These are phyloP conservation scores for Phaeoacremonium minimum DNA, from an alignment of 2,329 filamentous ascomycete genomes.

Conservation along the genomic window DNA sequence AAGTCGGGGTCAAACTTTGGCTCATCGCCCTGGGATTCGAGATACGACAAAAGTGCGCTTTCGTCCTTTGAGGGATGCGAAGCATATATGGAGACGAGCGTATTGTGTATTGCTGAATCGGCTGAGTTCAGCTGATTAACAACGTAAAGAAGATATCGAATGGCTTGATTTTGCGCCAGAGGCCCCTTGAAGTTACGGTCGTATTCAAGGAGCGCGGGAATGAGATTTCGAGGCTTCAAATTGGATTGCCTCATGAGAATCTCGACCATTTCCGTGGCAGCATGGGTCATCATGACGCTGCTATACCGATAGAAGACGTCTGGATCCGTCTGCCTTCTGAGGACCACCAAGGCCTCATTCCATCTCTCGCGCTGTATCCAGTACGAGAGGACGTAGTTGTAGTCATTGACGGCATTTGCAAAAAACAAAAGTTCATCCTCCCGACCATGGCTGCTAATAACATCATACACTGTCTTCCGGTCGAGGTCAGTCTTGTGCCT, in stretches of 20 bases:
- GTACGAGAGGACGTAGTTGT: constrained; percentile 91
- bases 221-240: constrained; percentile 80
- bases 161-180: constrained; percentile 77
- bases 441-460: constrained; percentile 90
- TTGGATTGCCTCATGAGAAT: constrained; percentile 89
- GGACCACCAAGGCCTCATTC: constrained; percentile 77
- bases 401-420: constrained; percentile 83
- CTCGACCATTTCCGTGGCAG: constrained; percentile 82
- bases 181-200: constrained; percentile 71
- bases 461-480: constrained; percentile 87
- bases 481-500: constrained; percentile 87
- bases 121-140: constrained; percentile 81
- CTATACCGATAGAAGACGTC: constrained; percentile 97
- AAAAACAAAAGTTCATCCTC: constrained; percentile 92
- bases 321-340: constrained; percentile 88
- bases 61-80: constrained; percentile 81
- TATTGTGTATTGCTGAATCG: constrained; percentile 91
- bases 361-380: constrained; percentile 96
- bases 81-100: constrained; percentile 91
- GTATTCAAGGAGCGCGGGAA: constrained; percentile 91
- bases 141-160: constrained; percentile 89
- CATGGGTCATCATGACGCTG: constrained; percentile 91
- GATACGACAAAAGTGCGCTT: constrained; percentile 78
- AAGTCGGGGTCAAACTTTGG: constrained; percentile 93
- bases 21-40: constrained; percentile 84